Percentiles rank a stretch among this genome's conserved stretches.
Conservation (phyloP, 129 eudicot species). For the Escallonia herrerae region DNA sequence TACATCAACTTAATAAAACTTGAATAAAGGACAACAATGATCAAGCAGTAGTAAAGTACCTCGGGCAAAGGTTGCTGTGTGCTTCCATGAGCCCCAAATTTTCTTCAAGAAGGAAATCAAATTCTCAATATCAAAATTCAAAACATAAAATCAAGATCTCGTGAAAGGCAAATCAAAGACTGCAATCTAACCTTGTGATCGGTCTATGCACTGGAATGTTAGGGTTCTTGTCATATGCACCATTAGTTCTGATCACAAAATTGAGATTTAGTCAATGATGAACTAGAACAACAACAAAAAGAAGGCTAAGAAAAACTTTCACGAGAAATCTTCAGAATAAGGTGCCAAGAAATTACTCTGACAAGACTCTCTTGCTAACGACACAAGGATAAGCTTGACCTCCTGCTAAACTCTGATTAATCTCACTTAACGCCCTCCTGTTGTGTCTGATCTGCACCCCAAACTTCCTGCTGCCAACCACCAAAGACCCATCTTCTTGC, state of each 20-base stretch:
- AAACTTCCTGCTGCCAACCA: constrained; percentile 33
- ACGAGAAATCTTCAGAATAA: too few relatives aligned
- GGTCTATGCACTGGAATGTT: constrained; percentile 30
- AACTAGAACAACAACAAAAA: too few relatives aligned
- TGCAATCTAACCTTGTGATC: constrained; percentile 37
- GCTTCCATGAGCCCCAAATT: constrained; percentile 48
- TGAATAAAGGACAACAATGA: background rate
- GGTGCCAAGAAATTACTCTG: constrained; percentile 29
- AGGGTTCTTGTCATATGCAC: constrained; percentile 22
- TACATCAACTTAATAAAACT: background rate
- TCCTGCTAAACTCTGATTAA: constrained; percentile 54
- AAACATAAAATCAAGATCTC: background rate
- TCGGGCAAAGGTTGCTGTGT: constrained; percentile 32
- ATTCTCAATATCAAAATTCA: constrained; percentile 6
- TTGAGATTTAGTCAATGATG: too few relatives aligned
- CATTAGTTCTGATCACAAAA: constrained; percentile 17
- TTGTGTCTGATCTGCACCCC: constrained; percentile 39
- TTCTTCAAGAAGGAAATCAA: constrained; percentile 30
- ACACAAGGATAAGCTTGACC: constrained; percentile 41
- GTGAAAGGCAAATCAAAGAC: background rate
- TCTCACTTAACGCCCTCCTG: constrained; percentile 63
- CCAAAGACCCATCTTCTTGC: background rate
- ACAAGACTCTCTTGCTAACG: constrained; percentile 54
- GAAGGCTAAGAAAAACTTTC: too few relatives aligned
- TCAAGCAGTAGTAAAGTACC: constrained; percentile 18